Percentiles rank a stretch among this genome's conserved stretches.
phyloP scores from a whole-genome alignment of 441 rosid species.

The Biscutella laevigata region DNA sequence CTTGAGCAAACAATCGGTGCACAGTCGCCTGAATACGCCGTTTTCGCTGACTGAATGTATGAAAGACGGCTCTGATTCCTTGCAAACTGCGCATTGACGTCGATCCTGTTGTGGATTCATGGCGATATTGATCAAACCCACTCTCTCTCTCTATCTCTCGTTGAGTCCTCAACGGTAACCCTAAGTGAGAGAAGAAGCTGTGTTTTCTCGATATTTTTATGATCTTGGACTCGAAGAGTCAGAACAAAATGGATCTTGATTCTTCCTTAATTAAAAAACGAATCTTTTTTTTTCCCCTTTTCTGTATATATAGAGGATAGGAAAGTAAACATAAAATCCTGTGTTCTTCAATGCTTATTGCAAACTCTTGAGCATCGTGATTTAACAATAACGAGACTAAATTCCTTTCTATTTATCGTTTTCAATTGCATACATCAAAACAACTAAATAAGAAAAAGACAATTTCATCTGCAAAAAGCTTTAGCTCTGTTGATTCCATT shows the following conservation, averaged over 20 bases:
- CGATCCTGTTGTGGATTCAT: conserved; percentile 26
- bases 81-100: conserved; percentile 46
- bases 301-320: not conserved
- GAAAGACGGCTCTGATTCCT: conserved; percentile 30
- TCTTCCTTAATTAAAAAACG: conserved; percentile 1
- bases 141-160: conserved; percentile 1
- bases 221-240: conserved; percentile 15
- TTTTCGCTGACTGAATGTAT: conserved; percentile 48
- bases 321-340: not conserved
- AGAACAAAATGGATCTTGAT: conserved; percentile 14
- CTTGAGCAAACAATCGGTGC: conserved; percentile 67
- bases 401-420: conserved; percentile 15
- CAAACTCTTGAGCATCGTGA: conserved; percentile 3
- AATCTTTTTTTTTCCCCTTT: not conserved
- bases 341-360: conserved; percentile 24
- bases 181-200: conserved; percentile 18
- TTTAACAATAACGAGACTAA: conserved; percentile 18
- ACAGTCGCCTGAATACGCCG: conserved; percentile 45
- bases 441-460: conserved; percentile 16
- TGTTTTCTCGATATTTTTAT: conserved; percentile 12
- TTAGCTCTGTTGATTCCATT: conserved; percentile 14
- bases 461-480: conserved; percentile 15
- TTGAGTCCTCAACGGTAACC: conserved; percentile 36
- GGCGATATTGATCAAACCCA: no score
- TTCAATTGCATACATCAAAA: conserved; percentile 19